phyloP scores from a whole-genome alignment of 176 grass and related monocot species.

The Zizania latifolia region DNA sequence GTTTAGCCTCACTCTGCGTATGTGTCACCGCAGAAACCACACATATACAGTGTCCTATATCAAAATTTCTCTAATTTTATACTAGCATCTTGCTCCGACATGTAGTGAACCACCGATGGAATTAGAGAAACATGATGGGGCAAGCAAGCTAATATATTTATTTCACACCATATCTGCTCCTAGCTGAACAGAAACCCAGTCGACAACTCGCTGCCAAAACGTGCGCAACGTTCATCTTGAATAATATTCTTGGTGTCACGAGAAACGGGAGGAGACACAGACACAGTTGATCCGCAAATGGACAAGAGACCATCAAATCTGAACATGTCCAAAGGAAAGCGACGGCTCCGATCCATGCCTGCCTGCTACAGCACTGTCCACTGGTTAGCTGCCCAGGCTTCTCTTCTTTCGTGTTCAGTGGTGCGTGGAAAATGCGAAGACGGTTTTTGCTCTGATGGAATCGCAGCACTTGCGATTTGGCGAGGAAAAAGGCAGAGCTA shows the following conservation, averaged over 20 bases:
- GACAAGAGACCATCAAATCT: not conserved
- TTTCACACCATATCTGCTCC: not conserved
- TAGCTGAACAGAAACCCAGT: not conserved
- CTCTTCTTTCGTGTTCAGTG: not conserved
- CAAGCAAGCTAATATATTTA: not conserved
- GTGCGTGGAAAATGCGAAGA: not conserved
- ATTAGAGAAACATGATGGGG: not conserved
- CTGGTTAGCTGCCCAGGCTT: not conserved
- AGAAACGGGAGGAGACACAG: not conserved
- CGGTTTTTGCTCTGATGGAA: not conserved
- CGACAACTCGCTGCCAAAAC: not conserved
- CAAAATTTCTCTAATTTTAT: too few species aligned
- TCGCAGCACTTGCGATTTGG: not conserved
- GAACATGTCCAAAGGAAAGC: not conserved
- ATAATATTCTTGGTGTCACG: not conserved
- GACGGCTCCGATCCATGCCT: not conserved
- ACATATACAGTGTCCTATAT: too few species aligned
- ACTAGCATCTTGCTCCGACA: not conserved
- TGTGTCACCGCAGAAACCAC: too few species aligned
- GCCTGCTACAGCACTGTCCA: not conserved
- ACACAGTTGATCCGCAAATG: not conserved
- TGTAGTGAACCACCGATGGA: not conserved
- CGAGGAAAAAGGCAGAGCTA: not conserved
- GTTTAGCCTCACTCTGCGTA: too few species aligned
- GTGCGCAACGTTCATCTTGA: not conserved